phyloP scores from a whole-genome alignment of 1,284 basidiomycete genomes.

The Apiotrichum laibachii region DNA sequence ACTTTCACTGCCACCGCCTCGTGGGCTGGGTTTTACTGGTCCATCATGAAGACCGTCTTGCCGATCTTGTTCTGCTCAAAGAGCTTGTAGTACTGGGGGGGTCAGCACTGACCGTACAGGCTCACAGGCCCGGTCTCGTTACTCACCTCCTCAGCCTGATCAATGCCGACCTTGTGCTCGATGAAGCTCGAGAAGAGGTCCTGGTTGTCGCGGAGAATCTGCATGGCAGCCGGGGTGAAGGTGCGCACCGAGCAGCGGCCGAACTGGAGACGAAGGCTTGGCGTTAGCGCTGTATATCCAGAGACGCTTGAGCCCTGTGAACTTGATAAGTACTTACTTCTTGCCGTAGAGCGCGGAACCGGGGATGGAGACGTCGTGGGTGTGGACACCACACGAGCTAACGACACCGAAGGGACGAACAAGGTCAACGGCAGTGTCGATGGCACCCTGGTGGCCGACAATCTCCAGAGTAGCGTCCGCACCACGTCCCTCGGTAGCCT shows the following conservation, averaged over 20 bases:
- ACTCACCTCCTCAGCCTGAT: constrained; percentile 36
- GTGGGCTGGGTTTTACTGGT: neutral
- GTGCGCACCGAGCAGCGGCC: constrained; percentile 84
- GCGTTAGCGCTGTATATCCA: neutral
- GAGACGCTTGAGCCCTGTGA: neutral
- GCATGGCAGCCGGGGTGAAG: constrained; percentile 70
- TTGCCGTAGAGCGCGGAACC: constrained; percentile 68
- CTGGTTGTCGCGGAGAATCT: constrained; percentile 57
- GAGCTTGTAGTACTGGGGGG: constrained; percentile 37
- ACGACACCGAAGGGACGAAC: constrained; percentile 77
- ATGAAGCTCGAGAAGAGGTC: constrained; percentile 46
- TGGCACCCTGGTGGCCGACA: constrained; percentile 71
- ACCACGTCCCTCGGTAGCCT: constrained; percentile 49
- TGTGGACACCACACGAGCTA: constrained; percentile 68
- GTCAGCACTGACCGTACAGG: neutral
- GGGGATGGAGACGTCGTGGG: constrained; percentile 35
- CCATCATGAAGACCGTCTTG: constrained; percentile 47
- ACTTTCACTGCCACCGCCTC: neutral
- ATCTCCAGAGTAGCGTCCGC: constrained; percentile 59
- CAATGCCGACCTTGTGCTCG: constrained; percentile 40
- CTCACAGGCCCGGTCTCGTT: constrained; percentile 20
- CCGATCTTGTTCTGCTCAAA: constrained; percentile 48
- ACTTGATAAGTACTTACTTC: constrained; percentile 52
- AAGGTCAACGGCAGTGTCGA: constrained; percentile 69
- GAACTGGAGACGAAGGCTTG: constrained; percentile 37